Base-by-base conservation (phyloP, 768 basidiomycete species). In the Leccinum incarnatum region DNA sequence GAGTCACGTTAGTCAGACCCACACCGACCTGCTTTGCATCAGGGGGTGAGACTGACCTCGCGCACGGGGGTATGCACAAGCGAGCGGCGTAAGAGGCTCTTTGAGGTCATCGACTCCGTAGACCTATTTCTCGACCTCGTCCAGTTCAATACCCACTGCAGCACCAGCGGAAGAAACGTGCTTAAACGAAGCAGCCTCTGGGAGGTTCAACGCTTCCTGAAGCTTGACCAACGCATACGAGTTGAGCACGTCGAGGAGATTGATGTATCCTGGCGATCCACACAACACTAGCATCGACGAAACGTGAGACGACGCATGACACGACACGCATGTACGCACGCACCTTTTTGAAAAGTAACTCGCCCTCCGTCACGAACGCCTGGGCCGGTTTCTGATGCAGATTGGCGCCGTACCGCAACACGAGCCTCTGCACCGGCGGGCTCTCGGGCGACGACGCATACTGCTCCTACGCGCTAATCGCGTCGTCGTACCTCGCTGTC, bases 161-260 rank as follows among this genome's bases (percentile, higher is more conserved):
- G 92, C 95, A 54, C 97, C 78, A 25, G 25, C 25, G 4, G 25
- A 4, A 25, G 25, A 25, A 25, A 25, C 25, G 25, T 25, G 25
- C 0, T 99, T 98, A 86, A 98, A 99, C 1, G 95, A 98, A 0
- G 97, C 96, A 12, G 97, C 96, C n/a, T 96, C 97, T 17, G 97
- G 95, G 49, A 98, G 85, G 36, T 79, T 75, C 57, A 98, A 83
- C 1, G 92, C 92, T 58, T 85, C 91, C 49, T 93, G 87, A 4
- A 99, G 84, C 68, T 88, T 91, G 56, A 99, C 97, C 42, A 99
- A 84, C 1, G 93, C 95, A 69, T 90, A 99, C 4, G 96, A 96
- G 77, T 98, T 98, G 67, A 98, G 83, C 1, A 94, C 96, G 68
- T 98, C 97, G 54, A 99, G 81, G 7, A 98, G 85, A 78, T 99